Conservation (phyloP, 2,329 filamentous ascomycete species). For the Neodidymelliopsis sp. region DNA sequence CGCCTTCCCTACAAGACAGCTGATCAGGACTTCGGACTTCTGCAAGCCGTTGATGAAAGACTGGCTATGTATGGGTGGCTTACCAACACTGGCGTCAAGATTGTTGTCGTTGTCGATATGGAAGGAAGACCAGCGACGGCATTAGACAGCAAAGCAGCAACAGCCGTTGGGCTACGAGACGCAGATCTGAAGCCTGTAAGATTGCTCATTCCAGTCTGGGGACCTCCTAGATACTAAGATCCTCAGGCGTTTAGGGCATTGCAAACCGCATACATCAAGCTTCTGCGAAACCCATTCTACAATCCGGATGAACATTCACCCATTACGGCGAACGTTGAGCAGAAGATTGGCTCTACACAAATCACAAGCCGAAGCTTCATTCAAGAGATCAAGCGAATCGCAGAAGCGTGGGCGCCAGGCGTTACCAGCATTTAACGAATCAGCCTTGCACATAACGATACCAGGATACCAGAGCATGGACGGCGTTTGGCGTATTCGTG, state of each 20-base stretch:
- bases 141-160: slow-evolving; percentile 43
- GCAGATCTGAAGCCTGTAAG: slow-evolving; percentile 84
- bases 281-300: slow-evolving; percentile 95
- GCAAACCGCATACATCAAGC: slow-evolving; percentile 87
- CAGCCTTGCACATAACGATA: slow-evolving; percentile 21
- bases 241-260: slow-evolving; percentile 82
- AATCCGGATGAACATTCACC: slow-evolving; percentile 84
- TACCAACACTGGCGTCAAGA: slow-evolving; percentile 92
- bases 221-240: slow-evolving; percentile 10
- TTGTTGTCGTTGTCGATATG: slow-evolving; percentile 91
- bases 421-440: slow-evolving; percentile 62
- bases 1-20: slow-evolving; percentile 75
- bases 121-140: slow-evolving; percentile 67
- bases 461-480: slow-evolving; percentile 32
- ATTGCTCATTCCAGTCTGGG: slow-evolving; percentile 13
- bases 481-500: slow-evolving; percentile 31
- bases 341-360: slow-evolving; percentile 61
- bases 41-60: slow-evolving; percentile 93
- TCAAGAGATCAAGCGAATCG: slow-evolving; percentile 84
- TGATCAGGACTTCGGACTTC: slow-evolving; percentile 86
- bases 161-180: slow-evolving; percentile 75
- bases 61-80: slow-evolving; percentile 95
- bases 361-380: slow-evolving; percentile 85
- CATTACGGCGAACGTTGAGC: slow-evolving; percentile 56
- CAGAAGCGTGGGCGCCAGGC: slow-evolving; percentile 82